Conservation (phyloP, 192 early-diverging fungal genomes). For the Umbelopsis vinacea region DNA sequence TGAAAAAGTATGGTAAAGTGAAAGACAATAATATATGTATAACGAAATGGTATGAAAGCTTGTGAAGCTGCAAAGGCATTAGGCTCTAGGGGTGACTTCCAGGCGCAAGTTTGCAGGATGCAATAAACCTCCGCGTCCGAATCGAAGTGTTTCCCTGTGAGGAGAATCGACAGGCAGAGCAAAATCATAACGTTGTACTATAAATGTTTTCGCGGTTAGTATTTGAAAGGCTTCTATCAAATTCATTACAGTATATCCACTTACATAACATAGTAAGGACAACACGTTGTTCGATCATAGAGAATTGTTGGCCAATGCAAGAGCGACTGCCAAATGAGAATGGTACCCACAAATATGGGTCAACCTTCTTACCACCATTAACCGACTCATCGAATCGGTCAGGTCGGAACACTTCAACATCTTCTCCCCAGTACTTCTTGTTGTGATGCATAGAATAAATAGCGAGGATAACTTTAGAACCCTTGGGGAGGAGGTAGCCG, state of each 20-base stretch:
- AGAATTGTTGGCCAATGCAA: constrained; percentile 65
- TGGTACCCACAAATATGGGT: constrained; percentile 50
- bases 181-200: constrained; percentile 9
- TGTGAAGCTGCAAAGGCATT: not conserved
- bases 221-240: no score
- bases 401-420: constrained; percentile 50
- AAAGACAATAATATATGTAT: not conserved
- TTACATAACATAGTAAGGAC: constrained; percentile 54
- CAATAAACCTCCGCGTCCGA: not conserved
- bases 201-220: no score
- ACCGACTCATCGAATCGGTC: constrained; percentile 47
- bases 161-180: not conserved
- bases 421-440: constrained; percentile 38
- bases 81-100: not conserved
- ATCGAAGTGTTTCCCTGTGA: not conserved
- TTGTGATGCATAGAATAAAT: constrained; percentile 50
- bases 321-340: constrained; percentile 59
- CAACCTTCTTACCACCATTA: not conserved
- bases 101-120: constrained; percentile 9
- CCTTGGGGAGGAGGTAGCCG: constrained; percentile 25
- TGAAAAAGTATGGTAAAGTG: not conserved
- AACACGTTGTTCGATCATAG: constrained; percentile 62
- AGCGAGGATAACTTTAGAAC: constrained; percentile 36
- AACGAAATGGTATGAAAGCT: not conserved
- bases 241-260: not conserved